Conservation (phyloP, 2,329 filamentous ascomycete genomes). For the Aureobasidium sp. region DNA sequence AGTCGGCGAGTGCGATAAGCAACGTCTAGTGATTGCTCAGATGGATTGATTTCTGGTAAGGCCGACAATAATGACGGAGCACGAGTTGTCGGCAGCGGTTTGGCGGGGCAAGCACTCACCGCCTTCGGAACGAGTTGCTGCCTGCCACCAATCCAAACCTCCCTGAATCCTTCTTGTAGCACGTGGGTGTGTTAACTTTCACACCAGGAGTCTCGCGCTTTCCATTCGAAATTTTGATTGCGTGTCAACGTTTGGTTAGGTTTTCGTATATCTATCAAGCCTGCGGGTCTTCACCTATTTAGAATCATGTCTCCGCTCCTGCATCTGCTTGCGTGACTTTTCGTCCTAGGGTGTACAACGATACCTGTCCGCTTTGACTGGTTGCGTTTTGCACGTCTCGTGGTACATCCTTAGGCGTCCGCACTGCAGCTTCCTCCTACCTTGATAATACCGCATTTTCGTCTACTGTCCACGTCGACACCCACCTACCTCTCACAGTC, state of each 20-base stretch:
- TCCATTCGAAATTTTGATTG: neutral
- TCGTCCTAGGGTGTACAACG: neutral
- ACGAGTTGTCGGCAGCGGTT: neutral
- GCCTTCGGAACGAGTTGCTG: slow-evolving; percentile 9
- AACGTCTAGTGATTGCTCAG: neutral
- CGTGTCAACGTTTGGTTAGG: neutral
- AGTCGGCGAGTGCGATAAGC: neutral
- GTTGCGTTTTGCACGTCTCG: slow-evolving; percentile 1
- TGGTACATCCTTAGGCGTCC: neutral
- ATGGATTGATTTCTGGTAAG: neutral
- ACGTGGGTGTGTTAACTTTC: neutral
- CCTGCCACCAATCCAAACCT: neutral
- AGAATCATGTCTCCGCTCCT: neutral
- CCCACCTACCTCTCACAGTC: neutral
- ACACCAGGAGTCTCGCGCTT: neutral
- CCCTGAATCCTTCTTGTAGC: neutral
- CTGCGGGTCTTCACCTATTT: neutral
- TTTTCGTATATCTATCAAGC: neutral
- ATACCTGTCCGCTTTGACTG: neutral
- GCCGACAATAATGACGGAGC: slow-evolving; percentile 11
- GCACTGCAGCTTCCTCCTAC: neutral
- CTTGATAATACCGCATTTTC: neutral
- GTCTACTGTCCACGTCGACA: neutral
- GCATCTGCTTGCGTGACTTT: slow-evolving; percentile 8
- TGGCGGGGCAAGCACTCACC: slow-evolving; percentile 13